Conservation (phyloP, 2,329 filamentous ascomycete species). For the Fusarium pseudocircinatum region DNA sequence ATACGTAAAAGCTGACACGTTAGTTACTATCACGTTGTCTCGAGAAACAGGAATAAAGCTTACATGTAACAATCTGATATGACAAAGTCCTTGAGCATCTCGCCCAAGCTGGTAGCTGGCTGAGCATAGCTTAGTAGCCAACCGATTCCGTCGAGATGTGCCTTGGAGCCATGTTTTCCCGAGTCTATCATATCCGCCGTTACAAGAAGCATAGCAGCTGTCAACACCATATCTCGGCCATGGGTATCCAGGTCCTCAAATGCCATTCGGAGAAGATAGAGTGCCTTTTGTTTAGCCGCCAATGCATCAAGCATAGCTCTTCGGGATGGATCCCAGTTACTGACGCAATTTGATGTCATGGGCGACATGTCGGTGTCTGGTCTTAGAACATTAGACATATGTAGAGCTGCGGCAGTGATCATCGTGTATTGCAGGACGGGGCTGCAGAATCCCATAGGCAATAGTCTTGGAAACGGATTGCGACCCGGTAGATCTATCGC, state of each 20-base stretch:
- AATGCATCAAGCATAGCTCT: neutral
- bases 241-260: neutral
- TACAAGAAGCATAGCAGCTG: neutral
- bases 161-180: constrained; percentile 8
- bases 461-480: neutral
- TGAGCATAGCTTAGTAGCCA: neutral
- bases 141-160: constrained; percentile 6
- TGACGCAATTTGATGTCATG: neutral
- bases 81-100: constrained; percentile 8
- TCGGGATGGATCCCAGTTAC: neutral
- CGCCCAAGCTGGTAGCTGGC: neutral
- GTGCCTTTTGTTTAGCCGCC: neutral
- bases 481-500: constrained; percentile 3
- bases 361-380: neutral
- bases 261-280: neutral
- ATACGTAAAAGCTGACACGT: constrained; percentile 1
- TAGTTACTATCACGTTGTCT: accelerated
- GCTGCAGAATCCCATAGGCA: neutral
- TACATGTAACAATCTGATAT: constrained; percentile 19
- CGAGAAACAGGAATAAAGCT: accelerated
- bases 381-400: constrained; percentile 9
- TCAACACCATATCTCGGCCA: neutral
- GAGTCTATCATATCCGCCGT: constrained; percentile 9
- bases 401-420: constrained; percentile 1
- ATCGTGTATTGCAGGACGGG: neutral